These are phyloP conservation scores for Besnoitia besnoiti DNA, from an alignment of 169 alveolate species.

Conservation along the genomic window DNA sequence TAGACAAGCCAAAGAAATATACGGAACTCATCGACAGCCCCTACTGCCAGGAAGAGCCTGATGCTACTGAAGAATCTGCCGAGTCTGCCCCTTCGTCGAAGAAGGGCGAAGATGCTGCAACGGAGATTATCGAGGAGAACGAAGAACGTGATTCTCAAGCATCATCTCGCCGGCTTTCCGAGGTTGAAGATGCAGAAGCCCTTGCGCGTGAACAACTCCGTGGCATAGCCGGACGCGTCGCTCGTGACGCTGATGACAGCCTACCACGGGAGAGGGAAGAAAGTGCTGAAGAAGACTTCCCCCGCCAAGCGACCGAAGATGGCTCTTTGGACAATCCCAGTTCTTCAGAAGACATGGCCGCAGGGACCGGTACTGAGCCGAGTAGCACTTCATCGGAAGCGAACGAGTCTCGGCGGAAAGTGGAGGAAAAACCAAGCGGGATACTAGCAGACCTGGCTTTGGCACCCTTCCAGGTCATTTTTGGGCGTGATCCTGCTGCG, in stretches of 20 bases:
- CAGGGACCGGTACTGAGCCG: too few relatives aligned
- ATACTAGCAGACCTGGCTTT: not conserved
- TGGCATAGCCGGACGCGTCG: not conserved
- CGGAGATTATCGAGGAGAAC: not conserved
- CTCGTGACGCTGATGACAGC: not conserved
- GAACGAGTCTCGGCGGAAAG: too few relatives aligned
- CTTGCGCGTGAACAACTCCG: not conserved
- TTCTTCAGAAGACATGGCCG: too few relatives aligned
- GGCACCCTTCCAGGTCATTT: not conserved
- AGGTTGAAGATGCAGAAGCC: not conserved
- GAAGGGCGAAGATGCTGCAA: not conserved
- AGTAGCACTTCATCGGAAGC: too few relatives aligned
- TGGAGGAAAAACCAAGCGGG: too few relatives aligned
- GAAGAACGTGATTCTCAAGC: not conserved
- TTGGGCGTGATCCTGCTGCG: constrained; percentile 24
- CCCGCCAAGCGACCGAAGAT: not conserved
- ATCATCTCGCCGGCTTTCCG: not conserved
- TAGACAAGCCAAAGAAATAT: not conserved
- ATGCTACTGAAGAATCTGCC: not conserved
- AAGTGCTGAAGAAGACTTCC: not conserved
- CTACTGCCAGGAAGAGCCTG: not conserved
- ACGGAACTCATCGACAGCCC: constrained; percentile 16
- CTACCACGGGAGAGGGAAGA: not conserved
- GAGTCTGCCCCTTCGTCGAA: not conserved
- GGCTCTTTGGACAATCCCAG: not conserved